Evolutionary conservation across 441 rosid genomes (phyloP).

Genomic region (Erodium chrysanthum): DNA sequence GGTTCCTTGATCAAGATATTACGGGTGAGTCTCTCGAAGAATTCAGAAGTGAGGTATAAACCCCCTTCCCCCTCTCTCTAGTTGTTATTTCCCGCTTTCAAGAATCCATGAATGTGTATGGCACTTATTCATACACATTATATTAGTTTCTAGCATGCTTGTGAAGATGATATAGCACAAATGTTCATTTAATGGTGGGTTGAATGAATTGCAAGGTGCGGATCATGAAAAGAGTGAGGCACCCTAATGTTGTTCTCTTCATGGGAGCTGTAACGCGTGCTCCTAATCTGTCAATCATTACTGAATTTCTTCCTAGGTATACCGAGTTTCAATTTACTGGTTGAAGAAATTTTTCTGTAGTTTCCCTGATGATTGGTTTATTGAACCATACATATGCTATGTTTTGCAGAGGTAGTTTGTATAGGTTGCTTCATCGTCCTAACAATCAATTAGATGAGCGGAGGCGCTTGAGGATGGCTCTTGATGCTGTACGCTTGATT

Average conservation of each 20-base stretch:
- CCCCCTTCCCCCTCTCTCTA: no score
- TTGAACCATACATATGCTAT: no score
- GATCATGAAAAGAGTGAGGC: constrained; percentile 54
- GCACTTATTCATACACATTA: no score
- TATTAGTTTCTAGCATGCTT: background rate
- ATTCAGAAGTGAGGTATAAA: constrained; percentile 28
- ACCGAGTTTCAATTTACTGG: constrained; percentile 34
- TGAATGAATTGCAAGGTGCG: constrained; percentile 35
- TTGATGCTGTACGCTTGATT: constrained; percentile 67
- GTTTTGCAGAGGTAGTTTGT: constrained; percentile 93
- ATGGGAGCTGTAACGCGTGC: constrained; percentile 77
- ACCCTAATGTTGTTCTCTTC: constrained; percentile 75
- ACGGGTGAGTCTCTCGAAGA: constrained; percentile 60
- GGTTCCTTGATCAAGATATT: constrained; percentile 59
- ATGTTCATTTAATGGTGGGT: background rate
- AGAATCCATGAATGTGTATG: no score
- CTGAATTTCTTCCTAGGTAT: constrained; percentile 74
- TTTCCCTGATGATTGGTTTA: no score
- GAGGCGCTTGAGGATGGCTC: constrained; percentile 88
- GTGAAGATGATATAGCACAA: background rate
- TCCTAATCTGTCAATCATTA: constrained; percentile 62
- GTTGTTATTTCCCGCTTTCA: no score
- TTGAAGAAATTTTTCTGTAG: constrained; percentile 18
- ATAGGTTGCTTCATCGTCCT: constrained; percentile 79
- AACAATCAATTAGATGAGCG: constrained; percentile 88